These are phyloP conservation scores for Brassica balearica DNA, from an alignment of 441 rosid species.

Conservation along the genomic window DNA sequence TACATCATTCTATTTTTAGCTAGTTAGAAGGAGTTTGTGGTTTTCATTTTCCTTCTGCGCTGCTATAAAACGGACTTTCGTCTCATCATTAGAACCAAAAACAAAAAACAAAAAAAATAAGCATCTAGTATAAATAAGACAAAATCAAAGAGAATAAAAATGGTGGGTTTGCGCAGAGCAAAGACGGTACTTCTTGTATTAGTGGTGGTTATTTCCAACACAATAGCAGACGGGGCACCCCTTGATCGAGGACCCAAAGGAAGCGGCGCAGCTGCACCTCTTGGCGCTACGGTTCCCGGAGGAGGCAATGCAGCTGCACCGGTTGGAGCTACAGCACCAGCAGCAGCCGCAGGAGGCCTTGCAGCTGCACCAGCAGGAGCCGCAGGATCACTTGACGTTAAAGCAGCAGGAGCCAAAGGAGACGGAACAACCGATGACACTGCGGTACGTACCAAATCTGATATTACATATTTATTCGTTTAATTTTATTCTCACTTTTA, in stretches of 20 bases:
- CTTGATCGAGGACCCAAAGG: not conserved
- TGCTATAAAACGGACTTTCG: slow-evolving; percentile 23
- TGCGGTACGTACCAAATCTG: slow-evolving; percentile 2
- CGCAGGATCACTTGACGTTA: not conserved
- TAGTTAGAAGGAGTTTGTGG: slow-evolving; percentile 25
- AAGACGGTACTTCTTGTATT: slow-evolving; percentile 1
- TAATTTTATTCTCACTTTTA: not conserved
- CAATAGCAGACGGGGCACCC: slow-evolving; percentile 15
- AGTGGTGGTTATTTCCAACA: slow-evolving; percentile 15
- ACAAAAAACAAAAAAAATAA: not conserved
- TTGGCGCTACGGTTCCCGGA: not conserved
- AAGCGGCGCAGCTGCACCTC: not conserved
- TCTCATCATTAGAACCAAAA: not conserved
- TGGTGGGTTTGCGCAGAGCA: slow-evolving; percentile 24
- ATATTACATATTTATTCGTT: not conserved
- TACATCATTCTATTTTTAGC: slow-evolving; percentile 20
- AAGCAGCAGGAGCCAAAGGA: slow-evolving; percentile 15
- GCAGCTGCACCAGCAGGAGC: not conserved
- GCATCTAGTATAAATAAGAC: not conserved
- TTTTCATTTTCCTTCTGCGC: not conserved
- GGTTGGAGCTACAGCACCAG: not conserved
- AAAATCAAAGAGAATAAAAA: not conserved
- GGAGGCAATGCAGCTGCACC: slow-evolving; percentile 3
- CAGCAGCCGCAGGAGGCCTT: not conserved
- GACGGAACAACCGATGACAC: slow-evolving; percentile 21